Evolutionary conservation across 352 stramenopile species (phyloP).

Genomic region (Globisporangium spiculum): DNA sequence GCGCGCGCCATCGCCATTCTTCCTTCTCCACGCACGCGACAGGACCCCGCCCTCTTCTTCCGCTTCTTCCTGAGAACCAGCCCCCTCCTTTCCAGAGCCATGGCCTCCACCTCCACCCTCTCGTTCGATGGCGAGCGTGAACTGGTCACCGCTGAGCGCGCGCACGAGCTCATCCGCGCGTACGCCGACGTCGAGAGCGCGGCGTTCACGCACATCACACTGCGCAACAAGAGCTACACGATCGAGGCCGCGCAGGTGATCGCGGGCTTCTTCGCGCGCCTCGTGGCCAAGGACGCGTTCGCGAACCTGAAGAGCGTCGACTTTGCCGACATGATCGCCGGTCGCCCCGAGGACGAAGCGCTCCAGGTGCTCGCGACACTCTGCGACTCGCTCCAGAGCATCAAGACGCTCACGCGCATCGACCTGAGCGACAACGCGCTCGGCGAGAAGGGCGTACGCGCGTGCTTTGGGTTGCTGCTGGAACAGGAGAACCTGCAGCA

Average conservation of each 20-base stretch:
- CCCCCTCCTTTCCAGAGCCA: neutral
- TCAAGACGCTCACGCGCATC: slow-evolving; percentile 80
- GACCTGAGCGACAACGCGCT: slow-evolving; percentile 95
- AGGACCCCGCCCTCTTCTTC: slow-evolving; percentile 2
- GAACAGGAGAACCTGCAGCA: slow-evolving; percentile 74
- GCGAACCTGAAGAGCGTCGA: slow-evolving; percentile 66
- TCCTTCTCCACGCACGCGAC: slow-evolving; percentile 14
- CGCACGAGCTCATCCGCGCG: slow-evolving; percentile 58
- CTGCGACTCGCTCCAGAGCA: slow-evolving; percentile 58
- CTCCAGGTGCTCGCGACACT: slow-evolving; percentile 80
- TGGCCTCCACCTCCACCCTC: slow-evolving; percentile 9
- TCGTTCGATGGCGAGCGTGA: slow-evolving; percentile 76
- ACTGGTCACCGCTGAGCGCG: slow-evolving; percentile 69
- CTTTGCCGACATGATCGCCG: slow-evolving; percentile 87
- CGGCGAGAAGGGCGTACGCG: slow-evolving; percentile 91
- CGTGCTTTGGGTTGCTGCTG: slow-evolving; percentile 86
- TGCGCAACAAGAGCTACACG: slow-evolving; percentile 89
- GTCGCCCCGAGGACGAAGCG: slow-evolving; percentile 75
- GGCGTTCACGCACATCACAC: slow-evolving; percentile 76
- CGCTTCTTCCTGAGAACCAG: no score
- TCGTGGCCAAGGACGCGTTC: slow-evolving; percentile 54
- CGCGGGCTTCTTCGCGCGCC: slow-evolving; percentile 57
- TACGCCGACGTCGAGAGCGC: slow-evolving; percentile 34
- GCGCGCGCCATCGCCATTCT: slow-evolving; percentile 1
- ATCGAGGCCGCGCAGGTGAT: slow-evolving; percentile 73